Percentiles rank a stretch among this genome's conserved stretches.
These are phyloP conservation scores for Gloeopeniophorella convolvens DNA, from an alignment of 768 basidiomycete genomes.

Conservation along the genomic window DNA sequence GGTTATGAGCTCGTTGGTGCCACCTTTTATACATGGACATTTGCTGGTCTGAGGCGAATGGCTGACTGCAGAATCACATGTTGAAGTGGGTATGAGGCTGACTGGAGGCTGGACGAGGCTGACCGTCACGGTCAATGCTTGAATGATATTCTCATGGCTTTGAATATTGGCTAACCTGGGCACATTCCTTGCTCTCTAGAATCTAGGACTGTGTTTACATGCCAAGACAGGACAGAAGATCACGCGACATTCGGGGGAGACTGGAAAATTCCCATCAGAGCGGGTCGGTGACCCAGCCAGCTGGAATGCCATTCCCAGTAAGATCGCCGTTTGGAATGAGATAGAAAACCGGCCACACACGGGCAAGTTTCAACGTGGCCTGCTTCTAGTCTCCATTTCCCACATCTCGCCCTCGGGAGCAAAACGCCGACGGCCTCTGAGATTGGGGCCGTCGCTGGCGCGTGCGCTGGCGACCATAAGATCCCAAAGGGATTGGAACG, in stretches of 20 bases:
- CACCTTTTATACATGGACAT: not conserved
- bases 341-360: not conserved
- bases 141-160: not conserved
- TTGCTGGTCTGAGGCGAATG: not conserved
- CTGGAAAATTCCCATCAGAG: too few species aligned
- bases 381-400: conserved; percentile 50
- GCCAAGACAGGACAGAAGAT: too few species aligned
- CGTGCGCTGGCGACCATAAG: conserved; percentile 38
- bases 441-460: conserved; percentile 20
- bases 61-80: too few species aligned
- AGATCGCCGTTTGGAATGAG: conserved; percentile 1
- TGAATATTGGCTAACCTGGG: not conserved
- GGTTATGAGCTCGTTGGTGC: not conserved
- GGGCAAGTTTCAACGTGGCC: conserved; percentile 21
- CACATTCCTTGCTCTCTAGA: too few species aligned
- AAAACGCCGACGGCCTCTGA: conserved; percentile 33
- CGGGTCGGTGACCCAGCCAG: too few species aligned
- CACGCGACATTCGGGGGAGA: too few species aligned
- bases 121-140: not conserved
- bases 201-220: too few species aligned
- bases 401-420: conserved; percentile 46
- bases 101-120: too few species aligned
- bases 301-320: not conserved
- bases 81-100: too few species aligned
- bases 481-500: conserved; percentile 38